phyloP scores from a whole-genome alignment of 805 yeast genomes.

The Yarrowia deformans region DNA sequence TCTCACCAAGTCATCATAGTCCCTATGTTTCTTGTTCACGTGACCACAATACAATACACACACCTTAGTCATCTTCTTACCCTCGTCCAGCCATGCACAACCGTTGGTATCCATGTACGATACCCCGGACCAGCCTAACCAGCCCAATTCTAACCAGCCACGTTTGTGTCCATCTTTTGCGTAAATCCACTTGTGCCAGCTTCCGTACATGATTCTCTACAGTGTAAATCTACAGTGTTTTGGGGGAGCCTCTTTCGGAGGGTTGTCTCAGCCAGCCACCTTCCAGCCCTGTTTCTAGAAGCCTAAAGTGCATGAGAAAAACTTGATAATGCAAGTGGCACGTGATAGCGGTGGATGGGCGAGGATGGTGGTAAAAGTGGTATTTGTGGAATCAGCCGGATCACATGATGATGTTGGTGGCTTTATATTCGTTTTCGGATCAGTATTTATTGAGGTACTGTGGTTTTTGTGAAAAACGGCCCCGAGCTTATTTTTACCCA shows the following conservation, averaged over 20 bases:
- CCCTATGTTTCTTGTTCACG: too few species aligned
- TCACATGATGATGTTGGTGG: not conserved
- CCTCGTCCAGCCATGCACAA: too few species aligned
- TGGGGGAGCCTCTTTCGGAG: slow-evolving; percentile 25
- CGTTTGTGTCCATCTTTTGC: not conserved
- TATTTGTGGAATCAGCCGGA: not conserved
- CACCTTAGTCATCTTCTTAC: too few species aligned
- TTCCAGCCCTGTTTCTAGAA: slow-evolving; percentile 21
- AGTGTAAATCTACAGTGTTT: not conserved
- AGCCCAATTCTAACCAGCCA: too few species aligned
- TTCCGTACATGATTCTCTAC: not conserved
- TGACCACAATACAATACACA: too few species aligned
- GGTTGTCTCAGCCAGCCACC: slow-evolving; percentile 15
- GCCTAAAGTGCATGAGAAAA: slow-evolving; percentile 10
- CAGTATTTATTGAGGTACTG: not conserved
- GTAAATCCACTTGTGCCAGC: not conserved
- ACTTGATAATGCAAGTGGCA: slow-evolving; percentile 16
- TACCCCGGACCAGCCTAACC: slow-evolving; percentile 17
- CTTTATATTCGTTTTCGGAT: not conserved
- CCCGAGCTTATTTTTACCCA: not conserved
- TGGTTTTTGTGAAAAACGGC: not conserved
- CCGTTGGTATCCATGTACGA: slow-evolving; percentile 5
- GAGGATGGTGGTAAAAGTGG: not conserved
- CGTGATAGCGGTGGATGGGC: not conserved
- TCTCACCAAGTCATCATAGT: too few species aligned